phyloP scores from a whole-genome alignment of 148 eudicot genomes.

The Amaranthus cruentus region DNA sequence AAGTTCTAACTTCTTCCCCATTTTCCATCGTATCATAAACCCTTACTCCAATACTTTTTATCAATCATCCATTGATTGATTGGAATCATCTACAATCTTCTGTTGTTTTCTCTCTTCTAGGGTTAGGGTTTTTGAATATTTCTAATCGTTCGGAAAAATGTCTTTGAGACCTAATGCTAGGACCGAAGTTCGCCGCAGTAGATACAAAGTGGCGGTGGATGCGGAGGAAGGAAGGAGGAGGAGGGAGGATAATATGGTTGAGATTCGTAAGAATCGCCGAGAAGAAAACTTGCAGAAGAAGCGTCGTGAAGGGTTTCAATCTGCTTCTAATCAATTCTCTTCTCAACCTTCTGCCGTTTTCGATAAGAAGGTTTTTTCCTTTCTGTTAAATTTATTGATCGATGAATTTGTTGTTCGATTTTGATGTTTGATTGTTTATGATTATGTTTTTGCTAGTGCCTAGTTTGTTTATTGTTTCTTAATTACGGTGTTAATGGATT shows the following conservation, averaged over 20 bases:
- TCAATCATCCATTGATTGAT: slow-evolving; percentile 3
- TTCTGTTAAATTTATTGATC: no score
- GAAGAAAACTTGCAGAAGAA: slow-evolving; percentile 83
- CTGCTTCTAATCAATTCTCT: slow-evolving; percentile 36
- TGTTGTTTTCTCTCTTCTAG: slow-evolving; percentile 18
- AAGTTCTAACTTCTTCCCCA: not conserved
- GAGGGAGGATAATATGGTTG: slow-evolving; percentile 72
- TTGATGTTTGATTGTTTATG: no score
- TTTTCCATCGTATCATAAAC: not conserved
- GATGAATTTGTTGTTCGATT: not conserved
- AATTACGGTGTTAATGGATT: not conserved
- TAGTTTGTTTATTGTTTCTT: not conserved
- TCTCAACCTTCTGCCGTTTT: not conserved
- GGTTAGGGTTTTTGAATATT: slow-evolving; percentile 11
- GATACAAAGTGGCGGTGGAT: slow-evolving; percentile 79
- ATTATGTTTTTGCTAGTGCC: not conserved
- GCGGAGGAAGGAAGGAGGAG: slow-evolving; percentile 72
- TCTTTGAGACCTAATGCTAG: slow-evolving; percentile 70
- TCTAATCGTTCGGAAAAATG: slow-evolving; percentile 30
- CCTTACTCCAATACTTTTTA: not conserved
- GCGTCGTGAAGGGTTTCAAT: slow-evolving; percentile 65
- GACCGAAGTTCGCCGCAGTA: slow-evolving; percentile 69
- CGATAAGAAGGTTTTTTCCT: slow-evolving; percentile 45
- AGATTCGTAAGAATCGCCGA: slow-evolving; percentile 68
- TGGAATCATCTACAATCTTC: not conserved